phyloP scores from a whole-genome alignment of 108 stramenopile genomes.

The Skeletonema tropicum region DNA sequence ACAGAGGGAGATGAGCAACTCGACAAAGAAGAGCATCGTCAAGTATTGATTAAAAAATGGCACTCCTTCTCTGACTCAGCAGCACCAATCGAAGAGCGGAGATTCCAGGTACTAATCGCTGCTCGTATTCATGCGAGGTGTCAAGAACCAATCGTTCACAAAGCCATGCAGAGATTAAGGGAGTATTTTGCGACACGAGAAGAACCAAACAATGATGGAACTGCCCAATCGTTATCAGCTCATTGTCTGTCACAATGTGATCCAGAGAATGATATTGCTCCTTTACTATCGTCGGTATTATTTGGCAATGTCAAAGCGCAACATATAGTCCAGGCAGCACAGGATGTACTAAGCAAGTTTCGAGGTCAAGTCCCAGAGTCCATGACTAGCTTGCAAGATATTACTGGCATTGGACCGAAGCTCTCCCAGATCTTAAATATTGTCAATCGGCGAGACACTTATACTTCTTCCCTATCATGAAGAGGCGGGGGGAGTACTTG shows the following conservation, averaged over 20 bases:
- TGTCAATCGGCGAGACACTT: constrained; percentile 57
- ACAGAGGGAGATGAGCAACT: constrained; percentile 8
- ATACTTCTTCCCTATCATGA: constrained; percentile 5
- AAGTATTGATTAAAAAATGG: constrained; percentile 60
- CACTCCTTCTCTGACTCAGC: constrained; percentile 55
- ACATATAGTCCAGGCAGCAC: constrained; percentile 70
- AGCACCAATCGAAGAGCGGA: constrained; percentile 57
- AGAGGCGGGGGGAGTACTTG: background rate
- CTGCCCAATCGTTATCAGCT: constrained; percentile 32
- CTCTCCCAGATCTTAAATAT: constrained; percentile 61
- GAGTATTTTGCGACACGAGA: constrained; percentile 27
- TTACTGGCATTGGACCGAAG: constrained; percentile 71
- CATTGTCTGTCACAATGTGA: constrained; percentile 41
- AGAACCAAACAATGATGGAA: constrained; percentile 27
- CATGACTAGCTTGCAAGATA: constrained; percentile 40
- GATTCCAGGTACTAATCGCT: constrained; percentile 71
- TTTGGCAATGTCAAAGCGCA: constrained; percentile 70
- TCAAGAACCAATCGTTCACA: constrained; percentile 59
- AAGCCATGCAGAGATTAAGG: constrained; percentile 60
- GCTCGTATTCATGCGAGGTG: constrained; percentile 75
- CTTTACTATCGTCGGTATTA: constrained; percentile 54
- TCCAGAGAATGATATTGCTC: constrained; percentile 52
- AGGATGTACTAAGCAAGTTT: constrained; percentile 53
- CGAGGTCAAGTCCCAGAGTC: constrained; percentile 75
- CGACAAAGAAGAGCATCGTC: constrained; percentile 14